phyloP scores from a whole-genome alignment of 2,329 filamentous ascomycete species.

The Ceratocystis papillata region DNA sequence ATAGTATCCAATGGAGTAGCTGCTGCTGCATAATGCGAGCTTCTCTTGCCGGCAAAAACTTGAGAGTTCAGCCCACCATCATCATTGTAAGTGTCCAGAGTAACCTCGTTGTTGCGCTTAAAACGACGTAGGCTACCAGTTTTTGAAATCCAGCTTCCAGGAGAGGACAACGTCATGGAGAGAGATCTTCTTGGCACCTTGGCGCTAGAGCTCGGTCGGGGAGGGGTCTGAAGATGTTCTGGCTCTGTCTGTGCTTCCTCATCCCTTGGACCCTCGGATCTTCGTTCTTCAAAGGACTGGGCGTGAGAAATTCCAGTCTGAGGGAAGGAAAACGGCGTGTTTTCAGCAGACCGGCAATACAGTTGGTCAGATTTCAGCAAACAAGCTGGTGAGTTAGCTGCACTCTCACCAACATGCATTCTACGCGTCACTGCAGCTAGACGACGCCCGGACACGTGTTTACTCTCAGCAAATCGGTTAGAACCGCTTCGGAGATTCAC shows the following conservation, averaged over 20 bases:
- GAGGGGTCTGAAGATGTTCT: background rate
- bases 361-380: slow-evolving; percentile 23
- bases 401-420: slow-evolving; percentile 20
- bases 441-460: slow-evolving; percentile 16
- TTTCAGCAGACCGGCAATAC: background rate
- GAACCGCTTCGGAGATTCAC: slow-evolving; percentile 33
- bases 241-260: background rate
- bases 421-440: slow-evolving; percentile 18
- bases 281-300: background rate
- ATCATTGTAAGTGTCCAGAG: background rate
- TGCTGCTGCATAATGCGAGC: slow-evolving; percentile 20
- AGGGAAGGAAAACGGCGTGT: background rate
- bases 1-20: slow-evolving; percentile 21
- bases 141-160: slow-evolving; percentile 46
- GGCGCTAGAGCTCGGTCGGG: background rate
- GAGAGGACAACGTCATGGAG: slow-evolving; percentile 50
- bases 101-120: slow-evolving; percentile 35
- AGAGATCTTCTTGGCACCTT: slow-evolving; percentile 36
- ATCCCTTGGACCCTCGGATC: background rate
- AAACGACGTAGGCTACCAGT: slow-evolving; percentile 46
- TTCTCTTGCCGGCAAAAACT: slow-evolving; percentile 1
- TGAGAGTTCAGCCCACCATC: background rate
- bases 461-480: slow-evolving; percentile 27
- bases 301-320: background rate
- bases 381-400: slow-evolving; percentile 14